phyloP scores from a whole-genome alignment of 202 grass and related monocot species.

The Zizania palustris region DNA sequence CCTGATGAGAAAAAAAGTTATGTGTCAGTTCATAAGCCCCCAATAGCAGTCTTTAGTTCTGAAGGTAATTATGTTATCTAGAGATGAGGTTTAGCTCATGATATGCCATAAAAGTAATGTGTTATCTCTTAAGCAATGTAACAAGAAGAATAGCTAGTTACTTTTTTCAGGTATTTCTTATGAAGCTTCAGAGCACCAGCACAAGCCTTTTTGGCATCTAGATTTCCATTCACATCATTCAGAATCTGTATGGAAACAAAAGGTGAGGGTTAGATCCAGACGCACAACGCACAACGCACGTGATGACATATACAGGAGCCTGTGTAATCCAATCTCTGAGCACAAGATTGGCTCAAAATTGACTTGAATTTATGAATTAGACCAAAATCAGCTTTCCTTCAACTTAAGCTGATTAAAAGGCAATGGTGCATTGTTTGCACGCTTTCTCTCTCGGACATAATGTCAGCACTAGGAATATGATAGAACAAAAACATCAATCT shows the following conservation, averaged over 20 bases:
- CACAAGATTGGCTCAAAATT: too few species aligned
- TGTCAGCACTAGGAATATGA: too few species aligned
- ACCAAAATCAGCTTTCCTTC: too few species aligned
- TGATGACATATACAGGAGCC: too few species aligned
- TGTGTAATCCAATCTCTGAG: not conserved
- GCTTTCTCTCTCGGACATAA: too few species aligned
- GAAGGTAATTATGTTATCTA: not conserved
- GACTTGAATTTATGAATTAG: too few species aligned
- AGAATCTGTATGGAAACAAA: slow-evolving; percentile 69
- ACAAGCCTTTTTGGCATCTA: slow-evolving; percentile 91
- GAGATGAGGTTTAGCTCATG: slow-evolving; percentile 1
- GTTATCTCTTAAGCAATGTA: not conserved
- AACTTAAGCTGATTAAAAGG: too few species aligned
- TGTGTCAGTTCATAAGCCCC: not conserved
- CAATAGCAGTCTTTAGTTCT: not conserved
- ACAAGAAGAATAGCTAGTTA: slow-evolving; percentile 30
- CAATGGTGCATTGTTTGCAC: too few species aligned
- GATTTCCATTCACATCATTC: slow-evolving; percentile 88
- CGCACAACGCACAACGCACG: not conserved
- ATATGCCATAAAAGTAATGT: slow-evolving; percentile 16
- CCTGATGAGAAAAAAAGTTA: slow-evolving; percentile 17
- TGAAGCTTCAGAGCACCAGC: slow-evolving; percentile 91
- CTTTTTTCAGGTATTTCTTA: slow-evolving; percentile 88
- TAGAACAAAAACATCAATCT: too few species aligned
- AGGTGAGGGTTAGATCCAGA: slow-evolving; percentile 12